Evolutionary conservation across 2,329 filamentous ascomycete species (phyloP).

Genomic region (Penicillium verrucosum): DNA sequence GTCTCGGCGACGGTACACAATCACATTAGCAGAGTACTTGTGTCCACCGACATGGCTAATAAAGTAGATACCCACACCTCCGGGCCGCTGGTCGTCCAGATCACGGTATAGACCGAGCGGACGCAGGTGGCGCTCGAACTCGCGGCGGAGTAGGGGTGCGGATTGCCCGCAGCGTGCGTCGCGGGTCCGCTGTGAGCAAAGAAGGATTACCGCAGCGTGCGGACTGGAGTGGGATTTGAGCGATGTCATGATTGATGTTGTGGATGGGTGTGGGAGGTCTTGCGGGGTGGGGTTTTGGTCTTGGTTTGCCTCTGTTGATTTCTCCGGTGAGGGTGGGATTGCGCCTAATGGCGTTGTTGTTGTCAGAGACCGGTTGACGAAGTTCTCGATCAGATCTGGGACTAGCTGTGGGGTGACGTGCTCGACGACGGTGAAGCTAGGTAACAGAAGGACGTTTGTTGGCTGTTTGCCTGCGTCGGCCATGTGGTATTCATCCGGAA

Average conservation of each 20-base stretch:
- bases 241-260: conserved; percentile 30
- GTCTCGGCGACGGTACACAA: conserved; percentile 71
- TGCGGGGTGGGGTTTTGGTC: neutral
- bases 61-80: conserved; percentile 93
- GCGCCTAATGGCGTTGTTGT: conserved; percentile 67
- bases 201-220: conserved; percentile 80
- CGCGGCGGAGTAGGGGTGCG: conserved; percentile 80
- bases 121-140: conserved; percentile 84
- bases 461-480: conserved; percentile 57
- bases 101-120: conserved; percentile 83
- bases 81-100: conserved; percentile 80
- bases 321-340: neutral
- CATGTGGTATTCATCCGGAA: conserved; percentile 63
- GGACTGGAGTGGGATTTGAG: conserved; percentile 66
- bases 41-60: conserved; percentile 95
- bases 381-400: conserved; percentile 65
- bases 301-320: conserved; percentile 24
- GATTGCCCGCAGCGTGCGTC: conserved; percentile 94
- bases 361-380: conserved; percentile 67
- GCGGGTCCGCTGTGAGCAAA: conserved; percentile 92
- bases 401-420: conserved; percentile 76
- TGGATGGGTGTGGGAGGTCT: conserved; percentile 20
- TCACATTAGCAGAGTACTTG: conserved; percentile 92
- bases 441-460: conserved; percentile 78
- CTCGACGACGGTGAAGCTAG: conserved; percentile 77